Evolutionary conservation across 345 rosid species (phyloP), one percentile per base, ranked within the genome.

Genomic region (Stellera chamaejasme): DNA sequence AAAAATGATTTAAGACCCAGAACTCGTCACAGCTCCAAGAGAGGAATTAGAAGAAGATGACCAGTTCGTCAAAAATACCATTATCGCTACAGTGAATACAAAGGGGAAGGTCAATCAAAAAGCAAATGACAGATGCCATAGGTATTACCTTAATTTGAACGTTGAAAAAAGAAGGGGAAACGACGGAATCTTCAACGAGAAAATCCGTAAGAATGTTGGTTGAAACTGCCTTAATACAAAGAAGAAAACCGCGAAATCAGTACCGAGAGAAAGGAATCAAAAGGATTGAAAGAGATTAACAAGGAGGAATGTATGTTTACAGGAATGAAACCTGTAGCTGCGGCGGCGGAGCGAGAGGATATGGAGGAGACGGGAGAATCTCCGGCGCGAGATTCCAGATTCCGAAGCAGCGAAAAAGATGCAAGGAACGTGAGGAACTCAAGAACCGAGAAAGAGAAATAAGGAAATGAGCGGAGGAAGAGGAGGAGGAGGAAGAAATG

Each of bases 181-280:
- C 63, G 78, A 63, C 45, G 62, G 4, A 1, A 57, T 11, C 14
- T 58, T 36, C 43, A 11, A 25, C 5, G 36, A 23, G 27, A 13
- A 45, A 60, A 25, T 10, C 50, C 15, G 11, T 27, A 3, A 49
- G 43, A 50, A 26, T 23, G 14, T 25, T 36, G 13, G 13, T 41
- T 46, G 15, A 28, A 13, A 19, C 23, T 32, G 39, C 39, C 3
- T 19, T 32, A 49, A n/a, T n/a, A n/a, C 14, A 47, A 11, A 26
- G 19, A 23, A 16, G 10, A 2, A 48, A 36, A 25, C 10, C n/a
- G 39, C 4, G 6, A 15, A 42, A 16, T 32, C 13, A 25, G 27
- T 52, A 9, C 26, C 48, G 41, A 27, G 36, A 54, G 53, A 9
- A 11, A 27, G 13, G 56, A 14, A 28, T 27, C 23, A 16, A 45